phyloP scores from a whole-genome alignment of 257 asterid species.

The Solanum sejunctum region DNA sequence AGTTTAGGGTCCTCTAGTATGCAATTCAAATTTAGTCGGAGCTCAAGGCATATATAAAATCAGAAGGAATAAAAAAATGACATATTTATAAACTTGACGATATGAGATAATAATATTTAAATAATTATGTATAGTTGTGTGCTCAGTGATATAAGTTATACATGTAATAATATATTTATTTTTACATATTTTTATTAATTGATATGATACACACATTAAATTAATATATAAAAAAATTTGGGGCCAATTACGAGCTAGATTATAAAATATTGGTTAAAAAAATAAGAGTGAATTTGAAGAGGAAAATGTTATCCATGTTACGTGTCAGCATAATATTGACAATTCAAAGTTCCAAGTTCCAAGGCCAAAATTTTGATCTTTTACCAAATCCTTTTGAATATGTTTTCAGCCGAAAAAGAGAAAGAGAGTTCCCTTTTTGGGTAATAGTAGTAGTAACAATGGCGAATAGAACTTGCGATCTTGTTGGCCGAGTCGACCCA shows the following conservation, averaged over 20 bases:
- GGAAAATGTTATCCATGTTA: background rate
- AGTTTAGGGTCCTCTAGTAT: too few species aligned
- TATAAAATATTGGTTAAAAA: background rate
- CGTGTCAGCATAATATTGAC: background rate
- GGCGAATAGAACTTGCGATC: slow-evolving; percentile 52
- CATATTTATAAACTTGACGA: too few species aligned
- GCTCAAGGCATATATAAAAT: too few species aligned
- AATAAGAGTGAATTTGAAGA: background rate
- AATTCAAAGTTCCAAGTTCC: background rate
- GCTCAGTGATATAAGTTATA: too few species aligned
- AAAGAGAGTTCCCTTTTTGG: background rate
- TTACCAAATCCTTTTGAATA: background rate
- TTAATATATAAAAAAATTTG: background rate
- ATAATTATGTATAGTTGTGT: too few species aligned
- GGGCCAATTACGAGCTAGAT: background rate
- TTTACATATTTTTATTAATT: too few species aligned
- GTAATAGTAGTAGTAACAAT: background rate
- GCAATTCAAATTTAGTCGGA: too few species aligned
- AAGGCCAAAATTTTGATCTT: background rate
- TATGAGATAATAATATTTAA: too few species aligned
- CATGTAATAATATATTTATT: too few species aligned
- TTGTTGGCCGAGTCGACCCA: slow-evolving; percentile 58
- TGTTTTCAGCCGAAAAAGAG: background rate
- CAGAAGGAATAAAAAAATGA: too few species aligned
- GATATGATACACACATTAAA: too few species aligned